A percentile compares a stretch with the other conserved stretches of the same genome.
These are phyloP conservation scores for Cercophora sp. DNA, from an alignment of 495 filamentous ascomycete species.

Conservation along the genomic window DNA sequence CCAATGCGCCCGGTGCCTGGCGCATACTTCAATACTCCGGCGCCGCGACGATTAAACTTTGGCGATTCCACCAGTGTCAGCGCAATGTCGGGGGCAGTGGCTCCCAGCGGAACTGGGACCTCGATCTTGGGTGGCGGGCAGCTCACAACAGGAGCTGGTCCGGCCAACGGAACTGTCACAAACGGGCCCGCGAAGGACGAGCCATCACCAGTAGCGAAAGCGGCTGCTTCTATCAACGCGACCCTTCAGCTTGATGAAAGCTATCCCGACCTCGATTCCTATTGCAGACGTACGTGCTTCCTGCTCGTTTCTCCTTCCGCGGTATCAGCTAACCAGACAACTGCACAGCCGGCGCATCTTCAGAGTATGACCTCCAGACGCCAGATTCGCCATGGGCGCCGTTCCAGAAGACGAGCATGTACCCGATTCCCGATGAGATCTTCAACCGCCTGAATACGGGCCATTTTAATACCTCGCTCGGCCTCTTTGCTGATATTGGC, in stretches of 20 bases:
- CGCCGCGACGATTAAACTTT: constrained; percentile 43
- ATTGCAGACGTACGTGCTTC: constrained; percentile 71
- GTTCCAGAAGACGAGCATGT: constrained; percentile 75
- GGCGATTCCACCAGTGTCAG: constrained; percentile 6
- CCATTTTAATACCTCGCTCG: constrained; percentile 81
- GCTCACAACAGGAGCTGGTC: too few relatives aligned
- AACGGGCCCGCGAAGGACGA: too few relatives aligned
- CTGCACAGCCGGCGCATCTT: constrained; percentile 65
- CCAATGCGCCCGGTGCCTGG: constrained; percentile 66
- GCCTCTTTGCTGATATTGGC: constrained; percentile 84
- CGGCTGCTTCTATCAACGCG: constrained; percentile 78
- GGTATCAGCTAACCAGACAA: constrained; percentile 6
- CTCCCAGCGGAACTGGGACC: too few relatives aligned
- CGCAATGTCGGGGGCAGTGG: not conserved
- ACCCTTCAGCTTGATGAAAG: constrained; percentile 67
- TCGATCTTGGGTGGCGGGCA: too few relatives aligned
- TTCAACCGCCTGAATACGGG: constrained; percentile 86
- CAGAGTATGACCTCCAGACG: constrained; percentile 76
- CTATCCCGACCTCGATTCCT: constrained; percentile 87
- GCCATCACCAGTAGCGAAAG: constrained; percentile 66
- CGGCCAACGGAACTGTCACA: too few relatives aligned
- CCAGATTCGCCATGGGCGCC: constrained; percentile 72
- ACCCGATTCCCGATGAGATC: constrained; percentile 82
- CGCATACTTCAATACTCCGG: constrained; percentile 70
- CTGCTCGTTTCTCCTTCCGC: not conserved